Percentiles rank a stretch among this genome's conserved stretches.
Conservation (phyloP, 78 protist species). For the Cavenderia fasciculata region DNA sequence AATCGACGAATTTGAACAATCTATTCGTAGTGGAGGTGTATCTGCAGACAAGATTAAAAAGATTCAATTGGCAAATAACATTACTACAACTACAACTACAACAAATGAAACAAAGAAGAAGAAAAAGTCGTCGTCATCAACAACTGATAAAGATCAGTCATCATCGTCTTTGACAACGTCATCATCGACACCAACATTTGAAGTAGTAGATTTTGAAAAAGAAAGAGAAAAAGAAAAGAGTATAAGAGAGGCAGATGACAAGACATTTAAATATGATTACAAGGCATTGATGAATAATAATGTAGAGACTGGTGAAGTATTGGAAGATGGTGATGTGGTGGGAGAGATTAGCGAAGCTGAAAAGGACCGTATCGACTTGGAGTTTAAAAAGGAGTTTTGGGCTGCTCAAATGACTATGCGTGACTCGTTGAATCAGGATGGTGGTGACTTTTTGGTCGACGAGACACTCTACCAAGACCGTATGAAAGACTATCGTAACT, state of each 20-base stretch:
- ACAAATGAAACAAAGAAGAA: background rate
- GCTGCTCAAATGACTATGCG: conserved; percentile 66
- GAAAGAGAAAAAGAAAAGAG: background rate
- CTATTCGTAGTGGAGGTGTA: too few species aligned
- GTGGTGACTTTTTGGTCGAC: conserved; percentile 44
- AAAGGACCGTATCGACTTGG: conserved; percentile 14
- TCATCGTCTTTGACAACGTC: background rate
- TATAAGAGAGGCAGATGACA: background rate
- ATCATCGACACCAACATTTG: background rate
- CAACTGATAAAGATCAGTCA: background rate
- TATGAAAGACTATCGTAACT: background rate
- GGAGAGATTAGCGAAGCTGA: background rate
- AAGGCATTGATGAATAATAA: too few species aligned
- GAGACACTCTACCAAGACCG: conserved; percentile 4
- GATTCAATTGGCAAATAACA: background rate
- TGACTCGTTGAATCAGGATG: conserved; percentile 61
- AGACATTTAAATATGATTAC: background rate
- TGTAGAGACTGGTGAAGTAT: background rate
- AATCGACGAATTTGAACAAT: too few species aligned
- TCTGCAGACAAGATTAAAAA: background rate
- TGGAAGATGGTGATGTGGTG: background rate
- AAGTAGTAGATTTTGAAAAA: background rate
- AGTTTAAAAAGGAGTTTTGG: conserved; percentile 47
- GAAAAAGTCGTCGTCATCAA: background rate
- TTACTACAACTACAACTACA: background rate